Evolutionary conservation across 2,329 filamentous ascomycete genomes (phyloP), one percentile per base, ranked within the genome.

Genomic region (Helotiales sp.): DNA sequence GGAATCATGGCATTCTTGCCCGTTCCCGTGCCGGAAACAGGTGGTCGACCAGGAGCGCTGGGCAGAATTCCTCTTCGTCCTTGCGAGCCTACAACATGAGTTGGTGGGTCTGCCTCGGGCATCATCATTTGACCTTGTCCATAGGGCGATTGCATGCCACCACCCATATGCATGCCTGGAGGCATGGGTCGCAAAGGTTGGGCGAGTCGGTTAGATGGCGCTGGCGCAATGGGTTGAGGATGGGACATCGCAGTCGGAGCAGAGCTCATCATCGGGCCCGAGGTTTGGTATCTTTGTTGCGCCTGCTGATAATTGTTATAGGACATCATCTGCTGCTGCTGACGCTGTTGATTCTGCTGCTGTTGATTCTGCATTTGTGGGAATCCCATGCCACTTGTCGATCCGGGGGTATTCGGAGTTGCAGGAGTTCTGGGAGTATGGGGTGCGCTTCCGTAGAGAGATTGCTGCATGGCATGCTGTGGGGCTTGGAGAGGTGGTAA

Each of bases 21-120:
- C 29, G 83, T 79, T 42, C 83, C 82, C 64, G 85, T 86, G 42
- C 90, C 88, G 19, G 84, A 82, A 25, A 91, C 90, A 54, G 90
- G 86, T 55, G 92, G 90, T 59, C 92, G 83, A 42, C 93, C 93
- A 29, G 92, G 91, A 61, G 93, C 92, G 68, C 92, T 96, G 15
- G 93, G 93, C 61, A 98, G 77, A 36, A 97, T 96, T 49, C 93
- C 93, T 65, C 93, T 85, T 63, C 93, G 87, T 58, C 93, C 93
- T 77, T 98, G 93, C 25, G 93, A 96, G 54, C 93, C 93, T 54
- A 98, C 93, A 49, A 97, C 93, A 71, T 97, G 93, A 30, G 91
- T 95, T 15, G 90, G 90, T 68, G 87, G 85, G 12, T 87, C 84
- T 31, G 74, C 76, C 48, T 84, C 84, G 58, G 78, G 79, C 59